phyloP scores from a whole-genome alignment of 768 basidiomycete genomes.

The Pleurotus tuoliensis region DNA sequence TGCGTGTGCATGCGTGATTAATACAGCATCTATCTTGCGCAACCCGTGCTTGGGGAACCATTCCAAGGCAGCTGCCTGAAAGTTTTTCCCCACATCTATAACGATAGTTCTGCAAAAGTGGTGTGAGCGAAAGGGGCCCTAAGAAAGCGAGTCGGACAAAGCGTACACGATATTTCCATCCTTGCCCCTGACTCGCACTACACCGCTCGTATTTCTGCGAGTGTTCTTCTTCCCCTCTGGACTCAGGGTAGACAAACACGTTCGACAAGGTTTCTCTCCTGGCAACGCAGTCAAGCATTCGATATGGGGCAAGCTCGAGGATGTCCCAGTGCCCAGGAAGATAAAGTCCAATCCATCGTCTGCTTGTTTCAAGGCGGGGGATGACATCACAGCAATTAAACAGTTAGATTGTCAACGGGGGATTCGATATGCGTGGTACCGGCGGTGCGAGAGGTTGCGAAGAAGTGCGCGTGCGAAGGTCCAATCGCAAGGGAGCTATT shows the following conservation, averaged over 20 bases:
- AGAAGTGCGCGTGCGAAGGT: no score
- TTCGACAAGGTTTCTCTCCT: slow-evolving; percentile 44
- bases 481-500: no score
- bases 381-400: background rate
- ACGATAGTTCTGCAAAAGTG: slow-evolving; percentile 58
- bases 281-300: slow-evolving; percentile 74
- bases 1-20: slow-evolving; percentile 88
- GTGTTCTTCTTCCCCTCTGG: slow-evolving; percentile 80
- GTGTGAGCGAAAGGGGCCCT: background rate
- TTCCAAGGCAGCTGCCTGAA: slow-evolving; percentile 48
- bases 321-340: slow-evolving; percentile 83
- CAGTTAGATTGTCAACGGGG: background rate
- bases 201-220: slow-evolving; percentile 77
- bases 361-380: background rate
- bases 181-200: slow-evolving; percentile 45
- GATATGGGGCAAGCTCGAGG: slow-evolving; percentile 64
- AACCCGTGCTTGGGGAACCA: slow-evolving; percentile 69
- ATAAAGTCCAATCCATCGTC: slow-evolving; percentile 50
- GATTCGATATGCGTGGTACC: background rate
- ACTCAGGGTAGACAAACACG: slow-evolving; percentile 63
- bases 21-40: slow-evolving; percentile 49
- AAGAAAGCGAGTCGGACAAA: slow-evolving; percentile 1
- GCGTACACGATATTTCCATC: slow-evolving; percentile 48
- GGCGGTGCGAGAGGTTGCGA: no score
- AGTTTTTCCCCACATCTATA: slow-evolving; percentile 85